Conservation (phyloP, 306 rosid species). For the Phaseolus lunatus region DNA sequence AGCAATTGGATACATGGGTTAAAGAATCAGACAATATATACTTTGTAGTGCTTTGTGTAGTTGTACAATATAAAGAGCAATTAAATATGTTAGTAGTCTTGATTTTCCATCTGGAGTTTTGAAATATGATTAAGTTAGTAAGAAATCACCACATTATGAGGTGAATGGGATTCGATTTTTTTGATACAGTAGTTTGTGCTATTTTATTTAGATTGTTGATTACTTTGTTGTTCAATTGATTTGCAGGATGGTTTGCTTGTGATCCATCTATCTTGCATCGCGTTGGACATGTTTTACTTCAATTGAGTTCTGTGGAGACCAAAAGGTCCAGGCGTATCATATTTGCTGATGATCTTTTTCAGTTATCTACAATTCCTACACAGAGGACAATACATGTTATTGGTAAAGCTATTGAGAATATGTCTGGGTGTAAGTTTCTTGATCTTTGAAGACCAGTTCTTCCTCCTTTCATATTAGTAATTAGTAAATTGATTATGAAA, state of each 20-base stretch:
- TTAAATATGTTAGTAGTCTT: conserved; percentile 26
- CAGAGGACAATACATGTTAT: conserved; percentile 66
- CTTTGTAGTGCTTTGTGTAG: not conserved
- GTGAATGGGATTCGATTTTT: conserved; percentile 14
- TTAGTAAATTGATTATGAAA: not conserved
- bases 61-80: not conserved
- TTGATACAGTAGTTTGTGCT: not conserved
- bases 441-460: conserved; percentile 23
- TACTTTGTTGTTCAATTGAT: conserved; percentile 37
- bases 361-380: conserved; percentile 66
- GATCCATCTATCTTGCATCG: conserved; percentile 74
- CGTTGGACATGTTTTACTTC: conserved; percentile 84
- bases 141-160: not conserved
- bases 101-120: conserved; percentile 27
- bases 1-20: conserved; percentile 7
- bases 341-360: conserved; percentile 89
- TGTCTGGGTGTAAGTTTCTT: conserved; percentile 80
- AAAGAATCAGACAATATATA: not conserved
- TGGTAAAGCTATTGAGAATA: conserved; percentile 64
- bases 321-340: conserved; percentile 67
- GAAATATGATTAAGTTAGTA: conserved; percentile 29
- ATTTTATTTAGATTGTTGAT: conserved; percentile 3
- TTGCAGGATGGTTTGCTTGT: conserved; percentile 78
- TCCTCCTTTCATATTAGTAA: not conserved
- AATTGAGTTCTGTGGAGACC: conserved; percentile 60